A percentile compares a stretch with the other conserved stretches of the same genome.
These are phyloP conservation scores for Acanthamoeba culbertsoni DNA, from an alignment of 208 protist genomes.

Conservation along the genomic window DNA sequence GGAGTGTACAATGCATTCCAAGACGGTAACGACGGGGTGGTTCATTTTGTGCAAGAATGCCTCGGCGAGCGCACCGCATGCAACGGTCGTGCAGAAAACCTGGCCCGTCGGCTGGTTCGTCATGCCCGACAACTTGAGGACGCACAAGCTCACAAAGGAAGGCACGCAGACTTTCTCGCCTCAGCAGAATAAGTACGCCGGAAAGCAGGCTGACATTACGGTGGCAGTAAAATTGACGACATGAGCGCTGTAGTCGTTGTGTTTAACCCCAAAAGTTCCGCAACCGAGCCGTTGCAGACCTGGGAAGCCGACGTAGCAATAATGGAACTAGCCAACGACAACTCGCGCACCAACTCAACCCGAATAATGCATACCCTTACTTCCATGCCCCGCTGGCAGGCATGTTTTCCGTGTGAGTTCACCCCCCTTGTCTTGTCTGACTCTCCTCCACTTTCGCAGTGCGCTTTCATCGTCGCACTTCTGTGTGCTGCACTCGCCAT, in stretches of 20 bases:
- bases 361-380: background rate
- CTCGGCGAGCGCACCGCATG: background rate
- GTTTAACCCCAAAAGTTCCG: background rate
- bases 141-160: background rate
- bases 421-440: background rate
- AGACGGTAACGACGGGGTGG: constrained; percentile 19
- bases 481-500: background rate
- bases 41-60: background rate
- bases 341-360: background rate
- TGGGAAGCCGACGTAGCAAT: background rate
- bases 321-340: background rate
- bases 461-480: background rate
- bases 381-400: background rate
- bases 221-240: background rate
- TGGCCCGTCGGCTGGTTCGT: background rate
- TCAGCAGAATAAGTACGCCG: too few species aligned
- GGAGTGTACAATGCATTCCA: constrained; percentile 32
- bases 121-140: background rate
- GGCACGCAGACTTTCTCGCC: background rate
- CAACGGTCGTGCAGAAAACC: background rate
- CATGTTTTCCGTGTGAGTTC: background rate
- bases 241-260: background rate
- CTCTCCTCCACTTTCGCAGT: background rate
- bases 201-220: background rate
- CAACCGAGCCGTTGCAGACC: background rate